Evolutionary conservation across 2,329 filamentous ascomycete genomes (phyloP).

Genomic region (Scedosporium boydii): DNA sequence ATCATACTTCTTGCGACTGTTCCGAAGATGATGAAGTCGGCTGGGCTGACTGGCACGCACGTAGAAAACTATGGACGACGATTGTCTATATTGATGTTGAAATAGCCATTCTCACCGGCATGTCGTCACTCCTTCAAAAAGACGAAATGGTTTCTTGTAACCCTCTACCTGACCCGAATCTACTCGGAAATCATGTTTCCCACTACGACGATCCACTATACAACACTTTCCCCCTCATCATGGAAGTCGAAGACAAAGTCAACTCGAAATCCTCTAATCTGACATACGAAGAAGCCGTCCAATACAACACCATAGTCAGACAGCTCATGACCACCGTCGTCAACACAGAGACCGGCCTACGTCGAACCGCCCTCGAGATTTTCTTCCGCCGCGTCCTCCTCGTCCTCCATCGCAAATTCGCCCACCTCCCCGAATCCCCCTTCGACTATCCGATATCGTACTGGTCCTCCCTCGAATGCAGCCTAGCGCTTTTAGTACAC

Average conservation of each 20-base stretch:
- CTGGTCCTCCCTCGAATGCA: slow-evolving; percentile 27
- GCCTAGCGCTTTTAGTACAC: slow-evolving; percentile 23
- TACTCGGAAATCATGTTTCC: slow-evolving; percentile 14
- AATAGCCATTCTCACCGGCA: slow-evolving; percentile 23
- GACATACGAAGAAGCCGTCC: slow-evolving; percentile 22
- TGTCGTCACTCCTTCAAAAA: slow-evolving; percentile 21
- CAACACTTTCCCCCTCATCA: slow-evolving; percentile 20
- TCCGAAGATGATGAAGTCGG: slow-evolving; percentile 14
- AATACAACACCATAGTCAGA: slow-evolving; percentile 22
- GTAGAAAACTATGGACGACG: slow-evolving; percentile 24
- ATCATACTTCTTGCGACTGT: slow-evolving; percentile 17
- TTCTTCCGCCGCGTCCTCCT: slow-evolving; percentile 24
- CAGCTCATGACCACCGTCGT: slow-evolving; percentile 21
- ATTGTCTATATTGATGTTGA: slow-evolving; percentile 26
- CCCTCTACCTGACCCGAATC: slow-evolving; percentile 13
- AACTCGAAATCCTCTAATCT: slow-evolving; percentile 22
- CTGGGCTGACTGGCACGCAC: slow-evolving; percentile 16
- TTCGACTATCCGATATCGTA: slow-evolving; percentile 23
- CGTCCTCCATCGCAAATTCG: slow-evolving; percentile 25
- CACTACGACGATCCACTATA: slow-evolving; percentile 20
- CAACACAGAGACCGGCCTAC: slow-evolving; percentile 19
- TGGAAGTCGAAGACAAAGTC: slow-evolving; percentile 20
- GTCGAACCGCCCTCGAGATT: slow-evolving; percentile 24
- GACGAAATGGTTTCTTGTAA: neutral
- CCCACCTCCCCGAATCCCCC: slow-evolving; percentile 22